A percentile compares a stretch with the other conserved stretches of the same genome.
Conservation (phyloP, 2,329 filamentous ascomycete species). For the Fusarium sp. region DNA sequence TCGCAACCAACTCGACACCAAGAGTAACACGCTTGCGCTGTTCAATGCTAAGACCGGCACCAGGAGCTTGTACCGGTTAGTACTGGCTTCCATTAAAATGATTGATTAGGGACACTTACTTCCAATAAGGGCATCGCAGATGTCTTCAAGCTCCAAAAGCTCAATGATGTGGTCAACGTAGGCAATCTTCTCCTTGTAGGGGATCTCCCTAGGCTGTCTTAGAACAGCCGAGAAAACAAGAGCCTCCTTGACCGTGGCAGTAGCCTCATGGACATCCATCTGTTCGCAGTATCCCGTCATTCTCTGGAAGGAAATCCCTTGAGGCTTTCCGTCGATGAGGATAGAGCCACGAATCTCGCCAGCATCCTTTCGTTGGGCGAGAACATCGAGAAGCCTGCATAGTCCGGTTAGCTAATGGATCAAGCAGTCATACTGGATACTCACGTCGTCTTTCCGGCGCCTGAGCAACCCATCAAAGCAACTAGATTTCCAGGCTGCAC, state of each 20-base stretch:
- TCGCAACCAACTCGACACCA: conserved; percentile 77
- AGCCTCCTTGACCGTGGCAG: conserved; percentile 74
- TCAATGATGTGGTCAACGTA: conserved; percentile 76
- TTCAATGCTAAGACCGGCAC: conserved; percentile 61
- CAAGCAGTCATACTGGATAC: conserved; percentile 46
- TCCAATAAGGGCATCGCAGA: conserved; percentile 73
- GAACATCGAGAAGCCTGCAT: conserved; percentile 60
- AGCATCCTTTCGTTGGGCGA: conserved; percentile 72
- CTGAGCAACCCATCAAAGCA: conserved; percentile 82
- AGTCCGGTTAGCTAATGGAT: background rate
- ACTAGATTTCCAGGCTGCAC: conserved; percentile 84
- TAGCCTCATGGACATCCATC: conserved; percentile 75
- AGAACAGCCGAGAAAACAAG: conserved; percentile 75
- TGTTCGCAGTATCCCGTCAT: conserved; percentile 77
- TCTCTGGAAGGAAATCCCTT: conserved; percentile 72
- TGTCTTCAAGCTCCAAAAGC: conserved; percentile 69
- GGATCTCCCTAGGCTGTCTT: conserved; percentile 66
- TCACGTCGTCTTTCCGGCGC: conserved; percentile 82
- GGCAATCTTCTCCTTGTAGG: conserved; percentile 70
- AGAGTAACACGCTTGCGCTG: conserved; percentile 75
- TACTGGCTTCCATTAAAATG: conserved; percentile 56
- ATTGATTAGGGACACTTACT: conserved; percentile 47
- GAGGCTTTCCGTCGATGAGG: conserved; percentile 69
- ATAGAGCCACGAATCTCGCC: conserved; percentile 63
- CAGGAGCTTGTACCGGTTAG: conserved; percentile 34